These are phyloP conservation scores for Puccinia coronata DNA, from an alignment of 1,284 basidiomycete species.

Conservation along the genomic window DNA sequence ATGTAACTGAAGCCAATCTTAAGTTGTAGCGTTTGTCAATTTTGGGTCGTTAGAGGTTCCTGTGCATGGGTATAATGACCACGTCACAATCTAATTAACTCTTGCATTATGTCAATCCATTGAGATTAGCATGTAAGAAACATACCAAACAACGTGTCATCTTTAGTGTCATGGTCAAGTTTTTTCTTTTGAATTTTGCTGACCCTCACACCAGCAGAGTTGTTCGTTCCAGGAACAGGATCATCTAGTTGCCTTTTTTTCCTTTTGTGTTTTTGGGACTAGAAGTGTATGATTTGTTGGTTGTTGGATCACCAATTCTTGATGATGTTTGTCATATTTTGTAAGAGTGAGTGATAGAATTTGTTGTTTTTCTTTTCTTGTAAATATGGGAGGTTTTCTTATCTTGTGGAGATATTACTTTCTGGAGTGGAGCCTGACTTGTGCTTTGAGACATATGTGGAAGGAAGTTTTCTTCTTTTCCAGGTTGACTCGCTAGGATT, in stretches of 20 bases:
- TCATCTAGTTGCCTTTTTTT: background rate
- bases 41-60: too few species aligned
- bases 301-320: background rate
- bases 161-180: background rate
- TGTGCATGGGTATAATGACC: too few species aligned
- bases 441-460: background rate
- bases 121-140: background rate
- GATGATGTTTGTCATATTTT: background rate
- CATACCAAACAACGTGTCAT: too few species aligned
- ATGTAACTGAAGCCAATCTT: too few species aligned
- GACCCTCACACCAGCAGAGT: background rate
- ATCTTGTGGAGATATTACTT: background rate
- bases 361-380: background rate
- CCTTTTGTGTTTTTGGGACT: background rate
- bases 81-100: too few species aligned
- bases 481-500: too few species aligned
- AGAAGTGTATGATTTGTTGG: background rate
- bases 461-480: too few species aligned
- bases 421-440: background rate
- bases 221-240: background rate
- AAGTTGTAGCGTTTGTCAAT: too few species aligned
- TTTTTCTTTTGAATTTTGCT: background rate
- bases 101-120: too few species aligned
- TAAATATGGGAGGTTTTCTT: background rate
- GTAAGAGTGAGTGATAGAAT: background rate